Evolutionary conservation across 192 early-diverging fungal genomes (phyloP).

Genomic region (Rhizophagus sp.): DNA sequence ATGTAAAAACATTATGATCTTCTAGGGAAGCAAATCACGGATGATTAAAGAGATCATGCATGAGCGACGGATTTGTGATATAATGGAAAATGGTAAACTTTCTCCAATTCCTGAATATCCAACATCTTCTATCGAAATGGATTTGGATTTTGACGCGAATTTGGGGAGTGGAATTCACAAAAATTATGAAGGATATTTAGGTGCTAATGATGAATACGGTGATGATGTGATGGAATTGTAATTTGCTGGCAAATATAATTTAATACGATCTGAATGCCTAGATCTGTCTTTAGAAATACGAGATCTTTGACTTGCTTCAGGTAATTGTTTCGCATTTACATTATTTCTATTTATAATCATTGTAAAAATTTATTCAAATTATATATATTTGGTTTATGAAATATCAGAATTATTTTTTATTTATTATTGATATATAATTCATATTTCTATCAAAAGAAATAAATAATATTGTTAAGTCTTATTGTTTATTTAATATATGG

Average conservation of each 20-base stretch:
- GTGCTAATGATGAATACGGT: neutral
- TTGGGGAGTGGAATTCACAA: neutral
- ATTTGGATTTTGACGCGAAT: neutral
- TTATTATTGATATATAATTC: neutral
- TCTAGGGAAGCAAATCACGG: neutral
- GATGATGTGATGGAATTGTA: conserved; percentile 9
- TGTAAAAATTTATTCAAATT: too few relatives aligned
- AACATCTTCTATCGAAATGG: neutral
- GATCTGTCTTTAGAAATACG: too few relatives aligned
- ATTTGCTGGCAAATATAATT: neutral
- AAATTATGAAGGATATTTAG: conserved; percentile 1
- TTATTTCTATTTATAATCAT: neutral
- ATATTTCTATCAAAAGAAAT: neutral
- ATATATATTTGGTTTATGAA: too few relatives aligned
- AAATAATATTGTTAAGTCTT: too few relatives aligned
- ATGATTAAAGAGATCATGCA: neutral
- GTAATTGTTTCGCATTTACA: too few relatives aligned
- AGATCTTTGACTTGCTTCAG: too few relatives aligned
- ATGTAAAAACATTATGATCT: neutral
- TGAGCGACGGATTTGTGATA: neutral
- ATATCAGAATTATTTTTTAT: too few relatives aligned
- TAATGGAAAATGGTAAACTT: neutral
- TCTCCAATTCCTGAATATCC: conserved; percentile 4
- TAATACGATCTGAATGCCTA: too few relatives aligned
- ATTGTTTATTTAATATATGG: too few relatives aligned